Percentiles rank a stretch among this genome's conserved stretches.
Conservation (phyloP, 805 yeast genomes). For the Hanseniaspora jakobsenii region DNA sequence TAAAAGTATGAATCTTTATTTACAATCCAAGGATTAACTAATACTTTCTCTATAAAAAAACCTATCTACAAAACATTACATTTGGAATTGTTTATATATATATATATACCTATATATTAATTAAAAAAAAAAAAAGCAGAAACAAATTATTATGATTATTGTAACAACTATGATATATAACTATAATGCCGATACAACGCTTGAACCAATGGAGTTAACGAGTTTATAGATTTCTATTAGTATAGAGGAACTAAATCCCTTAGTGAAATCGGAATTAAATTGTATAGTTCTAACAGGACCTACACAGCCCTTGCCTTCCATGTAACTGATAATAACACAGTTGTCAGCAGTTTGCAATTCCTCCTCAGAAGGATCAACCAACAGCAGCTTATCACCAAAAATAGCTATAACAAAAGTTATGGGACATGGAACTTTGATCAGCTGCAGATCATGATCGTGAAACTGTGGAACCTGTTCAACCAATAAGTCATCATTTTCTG, state of each 20-base stretch:
- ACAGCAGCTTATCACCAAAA: constrained; percentile 49
- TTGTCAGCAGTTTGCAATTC: constrained; percentile 83
- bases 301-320: constrained; percentile 45
- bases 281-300: constrained; percentile 66
- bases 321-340: constrained; percentile 64
- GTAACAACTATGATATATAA: no score
- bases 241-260: constrained; percentile 41
- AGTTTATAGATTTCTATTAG: constrained; percentile 45
- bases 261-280: constrained; percentile 38
- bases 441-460: constrained; percentile 70
- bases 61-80: no score
- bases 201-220: constrained; percentile 48
- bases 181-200: constrained; percentile 50
- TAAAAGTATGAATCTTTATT: constrained; percentile 36
- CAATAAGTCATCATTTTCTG: constrained; percentile 51
- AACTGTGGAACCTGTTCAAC: constrained; percentile 85
- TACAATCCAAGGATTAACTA: constrained; percentile 18
- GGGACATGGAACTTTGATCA: constrained; percentile 47
- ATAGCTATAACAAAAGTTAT: constrained; percentile 64
- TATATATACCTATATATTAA: constrained; percentile 9
- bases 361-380: constrained; percentile 77
- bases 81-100: no score
- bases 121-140: no score
- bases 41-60: constrained; percentile 5
- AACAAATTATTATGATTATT: no score